These are phyloP conservation scores for Claviceps africana DNA, from an alignment of 2,329 filamentous ascomycete genomes.

Conservation along the genomic window DNA sequence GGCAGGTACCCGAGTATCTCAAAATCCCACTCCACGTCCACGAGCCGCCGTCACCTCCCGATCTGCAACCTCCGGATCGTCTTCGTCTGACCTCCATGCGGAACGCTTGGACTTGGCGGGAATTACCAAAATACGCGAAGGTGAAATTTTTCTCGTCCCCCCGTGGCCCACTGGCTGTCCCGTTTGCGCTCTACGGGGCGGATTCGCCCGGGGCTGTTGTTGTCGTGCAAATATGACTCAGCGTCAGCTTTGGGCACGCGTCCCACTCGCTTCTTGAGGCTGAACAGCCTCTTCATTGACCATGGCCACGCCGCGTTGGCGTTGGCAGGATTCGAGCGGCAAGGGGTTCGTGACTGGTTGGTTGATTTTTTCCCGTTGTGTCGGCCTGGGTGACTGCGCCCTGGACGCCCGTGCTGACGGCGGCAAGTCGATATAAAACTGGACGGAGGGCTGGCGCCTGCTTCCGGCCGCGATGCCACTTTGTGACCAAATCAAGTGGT, in stretches of 20 bases:
- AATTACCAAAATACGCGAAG: neutral
- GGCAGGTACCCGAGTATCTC: neutral
- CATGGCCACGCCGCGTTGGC: neutral
- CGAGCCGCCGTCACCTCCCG: neutral
- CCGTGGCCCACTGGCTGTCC: too few species aligned
- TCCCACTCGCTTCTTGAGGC: too few species aligned
- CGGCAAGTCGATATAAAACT: neutral
- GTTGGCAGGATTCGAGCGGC: neutral
- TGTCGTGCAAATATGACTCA: neutral
- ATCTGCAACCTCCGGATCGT: neutral
- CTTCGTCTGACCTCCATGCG: conserved; percentile 1
- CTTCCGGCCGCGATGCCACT: neutral
- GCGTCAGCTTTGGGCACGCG: neutral
- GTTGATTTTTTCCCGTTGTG: neutral
- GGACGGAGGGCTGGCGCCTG: neutral
- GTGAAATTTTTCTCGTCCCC: neutral
- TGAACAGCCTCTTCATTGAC: neutral
- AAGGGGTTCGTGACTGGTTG: neutral
- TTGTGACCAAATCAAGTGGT: neutral
- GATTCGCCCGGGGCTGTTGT: neutral
- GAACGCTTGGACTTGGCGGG: neutral
- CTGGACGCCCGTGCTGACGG: neutral
- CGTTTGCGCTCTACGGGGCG: too few species aligned
- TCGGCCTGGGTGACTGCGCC: neutral
- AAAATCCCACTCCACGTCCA: too few species aligned